A percentile compares a stretch with the other conserved stretches of the same genome.
Conservation (phyloP, 768 basidiomycete species). For the Boletus rubroflammeus region DNA sequence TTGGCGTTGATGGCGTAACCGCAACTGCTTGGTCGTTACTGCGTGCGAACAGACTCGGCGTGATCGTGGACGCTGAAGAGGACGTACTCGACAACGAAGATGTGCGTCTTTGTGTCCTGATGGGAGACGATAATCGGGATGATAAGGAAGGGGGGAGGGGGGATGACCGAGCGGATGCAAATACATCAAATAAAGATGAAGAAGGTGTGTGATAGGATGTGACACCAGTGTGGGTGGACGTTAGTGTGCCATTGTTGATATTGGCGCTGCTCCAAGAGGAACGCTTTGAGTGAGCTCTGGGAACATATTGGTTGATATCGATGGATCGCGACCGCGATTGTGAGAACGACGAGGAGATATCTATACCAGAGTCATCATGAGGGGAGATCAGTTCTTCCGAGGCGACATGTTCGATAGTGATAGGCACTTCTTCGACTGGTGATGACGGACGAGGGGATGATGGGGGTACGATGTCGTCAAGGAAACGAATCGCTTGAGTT, state of each 20-base stretch:
- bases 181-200: constrained; percentile 68
- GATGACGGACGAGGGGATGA: constrained; percentile 11
- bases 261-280: constrained; percentile 45
- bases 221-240: constrained; percentile 53
- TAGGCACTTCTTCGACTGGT: constrained; percentile 8
- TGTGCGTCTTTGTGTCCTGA: constrained; percentile 33
- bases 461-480: constrained; percentile 55
- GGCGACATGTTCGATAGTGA: constrained; percentile 8
- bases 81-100: constrained; percentile 34
- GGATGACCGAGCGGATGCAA: constrained; percentile 58
- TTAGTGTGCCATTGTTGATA: constrained; percentile 47
- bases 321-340: constrained; percentile 18
- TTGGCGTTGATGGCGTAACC: constrained; percentile 16
- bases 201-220: constrained; percentile 76
- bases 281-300: constrained; percentile 36
- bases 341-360: constrained; percentile 23
- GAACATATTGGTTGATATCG: constrained; percentile 25
- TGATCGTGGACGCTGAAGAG: constrained; percentile 52
- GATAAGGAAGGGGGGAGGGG: constrained; percentile 40
- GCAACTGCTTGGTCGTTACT: constrained; percentile 15
- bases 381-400: constrained; percentile 15
- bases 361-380: constrained; percentile 4
- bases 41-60: constrained; percentile 53
- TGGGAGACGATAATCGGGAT: constrained; percentile 27
- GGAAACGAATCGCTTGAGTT: constrained; percentile 47